Evolutionary conservation across 108 stramenopile species (phyloP).

Genomic region (Heterococcus sp.): DNA sequence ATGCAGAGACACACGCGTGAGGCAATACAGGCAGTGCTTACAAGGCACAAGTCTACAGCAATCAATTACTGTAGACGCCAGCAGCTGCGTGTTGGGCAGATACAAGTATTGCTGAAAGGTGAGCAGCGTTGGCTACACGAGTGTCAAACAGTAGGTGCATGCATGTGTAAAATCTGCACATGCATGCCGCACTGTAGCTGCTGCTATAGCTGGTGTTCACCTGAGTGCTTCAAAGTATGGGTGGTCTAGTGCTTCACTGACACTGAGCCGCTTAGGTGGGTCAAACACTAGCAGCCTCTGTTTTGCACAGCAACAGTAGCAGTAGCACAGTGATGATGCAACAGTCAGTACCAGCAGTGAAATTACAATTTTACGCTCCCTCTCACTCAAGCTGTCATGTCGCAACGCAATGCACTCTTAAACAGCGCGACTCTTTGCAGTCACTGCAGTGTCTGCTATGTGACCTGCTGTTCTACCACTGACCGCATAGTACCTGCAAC

Average conservation of each 20-base stretch:
- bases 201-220: no score
- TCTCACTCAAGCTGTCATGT: background rate
- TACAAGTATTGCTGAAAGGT: no score
- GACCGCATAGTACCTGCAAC: background rate
- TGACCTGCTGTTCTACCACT: background rate
- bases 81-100: no score
- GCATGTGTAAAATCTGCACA: no score
- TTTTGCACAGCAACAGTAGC: no score
- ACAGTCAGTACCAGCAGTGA: slow-evolving; percentile 22
- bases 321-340: no score
- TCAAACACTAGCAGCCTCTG: slow-evolving; percentile 51
- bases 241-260: slow-evolving; percentile 47
- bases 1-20: background rate
- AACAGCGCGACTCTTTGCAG: background rate
- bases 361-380: background rate
- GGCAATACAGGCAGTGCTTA: background rate
- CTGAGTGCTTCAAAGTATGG: slow-evolving; percentile 51
- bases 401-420: slow-evolving; percentile 2
- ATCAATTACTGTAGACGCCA: background rate
- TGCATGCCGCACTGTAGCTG: no score
- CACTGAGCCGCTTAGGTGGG: slow-evolving; percentile 42
- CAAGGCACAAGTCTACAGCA: background rate
- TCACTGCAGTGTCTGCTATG: no score
- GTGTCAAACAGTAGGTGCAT: no score
- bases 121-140: no score